Percentiles rank a stretch among this genome's conserved stretches.
phyloP scores from a whole-genome alignment of 1,284 basidiomycete genomes.

The Microbotryum lychnidis-dioicae region DNA sequence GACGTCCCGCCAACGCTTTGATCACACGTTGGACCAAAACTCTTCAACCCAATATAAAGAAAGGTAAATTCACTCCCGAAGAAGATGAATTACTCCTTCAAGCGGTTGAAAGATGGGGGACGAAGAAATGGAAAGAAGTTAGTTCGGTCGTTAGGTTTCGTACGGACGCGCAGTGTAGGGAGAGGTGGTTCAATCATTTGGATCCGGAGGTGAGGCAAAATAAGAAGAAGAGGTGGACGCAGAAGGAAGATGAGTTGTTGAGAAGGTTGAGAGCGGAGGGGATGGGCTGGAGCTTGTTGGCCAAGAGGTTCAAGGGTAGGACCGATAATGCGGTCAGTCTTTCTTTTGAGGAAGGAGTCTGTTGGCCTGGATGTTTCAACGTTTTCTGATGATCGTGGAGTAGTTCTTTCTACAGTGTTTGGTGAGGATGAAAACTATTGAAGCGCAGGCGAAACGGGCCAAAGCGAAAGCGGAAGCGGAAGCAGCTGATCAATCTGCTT shows the following conservation, averaged over 20 bases:
- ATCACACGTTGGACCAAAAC: slow-evolving; percentile 30
- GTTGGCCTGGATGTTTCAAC: too few relatives aligned
- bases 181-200: slow-evolving; percentile 66
- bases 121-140: slow-evolving; percentile 71
- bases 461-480: too few relatives aligned
- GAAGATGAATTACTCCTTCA: slow-evolving; percentile 57
- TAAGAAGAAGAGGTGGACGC: slow-evolving; percentile 19
- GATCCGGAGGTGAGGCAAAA: slow-evolving; percentile 12
- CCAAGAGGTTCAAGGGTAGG: too few relatives aligned
- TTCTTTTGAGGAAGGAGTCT: too few relatives aligned
- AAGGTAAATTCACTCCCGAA: slow-evolving; percentile 50
- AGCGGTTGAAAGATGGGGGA: slow-evolving; percentile 58
- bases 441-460: too few relatives aligned
- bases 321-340: too few relatives aligned
- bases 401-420: too few relatives aligned
- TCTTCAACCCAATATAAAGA: slow-evolving; percentile 19
- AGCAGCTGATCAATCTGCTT: too few relatives aligned
- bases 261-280: too few relatives aligned
- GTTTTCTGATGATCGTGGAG: too few relatives aligned
- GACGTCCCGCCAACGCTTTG: slow-evolving; percentile 21
- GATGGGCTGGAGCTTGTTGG: too few relatives aligned
- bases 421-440: too few relatives aligned
- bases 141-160: slow-evolving; percentile 58
- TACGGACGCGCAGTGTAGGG: slow-evolving; percentile 63
- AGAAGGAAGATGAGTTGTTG: slow-evolving; percentile 13